Evolutionary conservation across 768 basidiomycete genomes (phyloP).

Genomic region (Suillus alpinus): DNA sequence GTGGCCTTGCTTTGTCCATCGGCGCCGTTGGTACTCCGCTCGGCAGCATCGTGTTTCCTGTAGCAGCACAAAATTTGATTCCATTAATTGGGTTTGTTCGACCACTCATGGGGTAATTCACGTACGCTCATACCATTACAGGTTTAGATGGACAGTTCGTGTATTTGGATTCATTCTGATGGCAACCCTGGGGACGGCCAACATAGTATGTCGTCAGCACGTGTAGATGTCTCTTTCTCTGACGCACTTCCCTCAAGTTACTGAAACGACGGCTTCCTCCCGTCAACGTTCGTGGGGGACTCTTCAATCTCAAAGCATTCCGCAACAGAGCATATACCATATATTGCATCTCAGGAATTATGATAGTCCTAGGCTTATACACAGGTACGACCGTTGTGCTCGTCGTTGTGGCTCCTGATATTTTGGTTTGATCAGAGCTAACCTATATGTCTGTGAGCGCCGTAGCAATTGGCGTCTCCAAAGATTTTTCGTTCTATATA

Average conservation of each 20-base stretch:
- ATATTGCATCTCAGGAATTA: conserved; percentile 56
- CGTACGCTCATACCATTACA: conserved; percentile 19
- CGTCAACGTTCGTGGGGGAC: conserved; percentile 48
- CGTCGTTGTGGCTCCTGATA: conserved; percentile 10
- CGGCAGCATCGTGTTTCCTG: conserved; percentile 69
- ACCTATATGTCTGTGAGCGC: conserved; percentile 68
- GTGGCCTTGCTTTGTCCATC: conserved; percentile 58
- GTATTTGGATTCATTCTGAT: conserved; percentile 64
- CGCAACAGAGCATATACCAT: conserved; percentile 45
- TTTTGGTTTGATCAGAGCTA: conserved; percentile 40
- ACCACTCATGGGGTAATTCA: background rate
- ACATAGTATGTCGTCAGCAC: conserved; percentile 41
- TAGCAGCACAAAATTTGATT: conserved; percentile 54
- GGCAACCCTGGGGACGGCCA: conserved; percentile 48
- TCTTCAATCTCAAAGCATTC: conserved; percentile 56
- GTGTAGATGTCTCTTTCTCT: too few species aligned
- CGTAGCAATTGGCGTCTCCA: conserved; percentile 43
- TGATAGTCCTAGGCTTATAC: conserved; percentile 67
- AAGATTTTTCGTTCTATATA: conserved; percentile 59
- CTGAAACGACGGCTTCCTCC: conserved; percentile 53
- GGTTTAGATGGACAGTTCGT: conserved; percentile 77
- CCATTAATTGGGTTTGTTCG: conserved; percentile 49
- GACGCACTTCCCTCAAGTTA: conserved; percentile 11
- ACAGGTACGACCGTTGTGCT: conserved; percentile 39
- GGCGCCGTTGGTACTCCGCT: conserved; percentile 63